Conservation (phyloP, 441 rosid species). For the Pelargonium fulgidum region DNA sequence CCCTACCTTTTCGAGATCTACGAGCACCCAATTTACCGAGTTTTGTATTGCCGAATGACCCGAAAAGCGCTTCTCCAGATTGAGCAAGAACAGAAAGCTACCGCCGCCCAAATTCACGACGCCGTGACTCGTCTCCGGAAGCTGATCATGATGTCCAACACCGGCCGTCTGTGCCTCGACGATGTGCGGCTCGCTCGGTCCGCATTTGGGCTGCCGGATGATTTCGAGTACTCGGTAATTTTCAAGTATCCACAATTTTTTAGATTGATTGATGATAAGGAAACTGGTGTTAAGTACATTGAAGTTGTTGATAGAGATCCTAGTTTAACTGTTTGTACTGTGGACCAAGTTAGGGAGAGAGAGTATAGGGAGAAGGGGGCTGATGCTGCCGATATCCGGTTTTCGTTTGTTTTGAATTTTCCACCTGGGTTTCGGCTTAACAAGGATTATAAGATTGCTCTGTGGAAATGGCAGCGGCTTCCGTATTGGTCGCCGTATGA, state of each 20-base stretch:
- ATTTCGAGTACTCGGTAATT: constrained; percentile 74
- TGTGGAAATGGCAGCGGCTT: constrained; percentile 72
- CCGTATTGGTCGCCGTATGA: constrained; percentile 70
- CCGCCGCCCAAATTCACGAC: constrained; percentile 49
- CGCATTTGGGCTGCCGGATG: constrained; percentile 88
- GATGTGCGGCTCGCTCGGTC: constrained; percentile 66
- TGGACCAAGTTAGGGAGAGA: constrained; percentile 67
- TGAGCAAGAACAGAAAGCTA: constrained; percentile 52
- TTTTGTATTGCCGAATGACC: constrained; percentile 64
- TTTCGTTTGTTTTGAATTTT: constrained; percentile 50
- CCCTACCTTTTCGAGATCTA: constrained; percentile 74
- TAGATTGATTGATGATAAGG: constrained; percentile 50
- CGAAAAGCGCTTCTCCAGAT: constrained; percentile 60
- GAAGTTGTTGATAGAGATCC: constrained; percentile 65
- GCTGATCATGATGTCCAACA: constrained; percentile 72
- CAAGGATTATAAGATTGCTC: constrained; percentile 59
- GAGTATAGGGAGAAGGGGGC: constrained; percentile 56
- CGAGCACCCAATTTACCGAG: constrained; percentile 84
- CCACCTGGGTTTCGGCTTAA: constrained; percentile 78
- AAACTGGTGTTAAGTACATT: constrained; percentile 72
- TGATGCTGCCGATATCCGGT: constrained; percentile 45
- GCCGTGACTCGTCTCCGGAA: constrained; percentile 64
- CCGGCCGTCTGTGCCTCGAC: constrained; percentile 65
- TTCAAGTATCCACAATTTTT: constrained; percentile 59
- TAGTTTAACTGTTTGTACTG: constrained; percentile 43